Evolutionary conservation across 306 rosid genomes (phyloP), one percentile per base, ranked within the genome.

Genomic region (Coriaria nepalensis): DNA sequence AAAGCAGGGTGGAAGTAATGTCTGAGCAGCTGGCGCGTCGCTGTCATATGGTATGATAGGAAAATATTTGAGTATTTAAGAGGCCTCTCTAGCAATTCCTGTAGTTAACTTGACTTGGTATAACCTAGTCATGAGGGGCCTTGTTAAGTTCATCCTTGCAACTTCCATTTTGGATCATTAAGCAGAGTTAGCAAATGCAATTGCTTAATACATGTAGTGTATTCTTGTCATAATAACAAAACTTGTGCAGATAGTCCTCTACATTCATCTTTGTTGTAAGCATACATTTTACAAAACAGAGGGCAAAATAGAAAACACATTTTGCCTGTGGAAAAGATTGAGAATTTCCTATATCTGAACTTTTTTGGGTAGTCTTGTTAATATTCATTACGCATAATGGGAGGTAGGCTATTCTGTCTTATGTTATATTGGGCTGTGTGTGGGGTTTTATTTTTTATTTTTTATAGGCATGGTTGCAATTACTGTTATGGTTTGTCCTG

Each of bases 31-130:
- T 75, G 87, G 95, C 75, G 61, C 73, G 76, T 66, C 87, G 6
- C 69, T 68, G 61, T 82, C 60, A 71, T 90, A 90, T 90, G 94
- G 94, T 90, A 90, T 76, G 98, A 49, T 73, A 77, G 95, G 94
- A 85, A 70, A 64, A 72, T 62, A 79, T 76, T 72, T 68, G 77
- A 68, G 71, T 75, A 69, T 69, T 56, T 78, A 73, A 81, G 82
- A 67, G 84, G 87, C 71, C 74, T 68, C 71, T 54, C n/a, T 73
- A 69, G 68, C 58, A 71, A 52, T 77, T 63, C 70, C 49, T 73
- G 47, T 53, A 54, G 36, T 63, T 52, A 47, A 69, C 52, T 73
- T 59, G 52, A 43, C 44, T 51, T 56, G 38, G 54, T 57, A 50
- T 38, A 38, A 35, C 61, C 57, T 67, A 65, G 50, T 46, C 56